Evolutionary conservation across 2,329 filamentous ascomycete genomes (phyloP).

Genomic region (Stagonosporopsis chrysanthemi): DNA sequence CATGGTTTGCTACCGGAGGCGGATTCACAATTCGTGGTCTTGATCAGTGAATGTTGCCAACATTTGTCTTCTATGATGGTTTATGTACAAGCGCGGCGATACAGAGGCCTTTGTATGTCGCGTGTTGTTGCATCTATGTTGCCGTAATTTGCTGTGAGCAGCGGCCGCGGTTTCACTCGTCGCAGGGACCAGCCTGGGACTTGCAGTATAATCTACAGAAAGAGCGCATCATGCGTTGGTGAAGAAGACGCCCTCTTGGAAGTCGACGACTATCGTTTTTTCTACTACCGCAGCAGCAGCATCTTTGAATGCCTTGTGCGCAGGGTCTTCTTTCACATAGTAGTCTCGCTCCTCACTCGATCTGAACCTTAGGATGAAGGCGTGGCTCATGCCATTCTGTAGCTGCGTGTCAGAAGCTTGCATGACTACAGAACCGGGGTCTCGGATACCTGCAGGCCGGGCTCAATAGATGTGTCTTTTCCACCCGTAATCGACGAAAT

Average conservation of each 20-base stretch:
- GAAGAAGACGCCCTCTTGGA: constrained; percentile 45
- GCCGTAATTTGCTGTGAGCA: neutral
- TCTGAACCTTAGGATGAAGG: constrained; percentile 53
- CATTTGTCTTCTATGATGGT: too few relatives aligned
- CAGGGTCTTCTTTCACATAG: constrained; percentile 53
- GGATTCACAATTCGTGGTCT: neutral
- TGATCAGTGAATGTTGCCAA: neutral
- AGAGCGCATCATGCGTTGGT: constrained; percentile 13
- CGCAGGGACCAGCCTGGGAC: neutral
- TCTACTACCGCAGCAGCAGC: constrained; percentile 44
- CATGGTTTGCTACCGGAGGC: neutral
- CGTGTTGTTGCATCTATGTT: too few relatives aligned
- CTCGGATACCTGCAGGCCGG: constrained; percentile 37
- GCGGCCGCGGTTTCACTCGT: neutral
- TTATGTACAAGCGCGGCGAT: too few relatives aligned
- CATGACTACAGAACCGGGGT: constrained; percentile 37
- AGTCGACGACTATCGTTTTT: constrained; percentile 54
- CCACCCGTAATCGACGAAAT: constrained; percentile 43
- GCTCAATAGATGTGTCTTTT: constrained; percentile 44
- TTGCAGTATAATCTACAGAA: neutral
- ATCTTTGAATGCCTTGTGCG: constrained; percentile 51
- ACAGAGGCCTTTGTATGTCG: too few relatives aligned
- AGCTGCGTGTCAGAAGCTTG: constrained; percentile 55
- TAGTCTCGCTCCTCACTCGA: constrained; percentile 53
- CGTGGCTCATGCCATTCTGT: constrained; percentile 54